Conservation (phyloP, 2,329 filamentous ascomycete genomes). For the Pseudogymnoascus destructans region DNA sequence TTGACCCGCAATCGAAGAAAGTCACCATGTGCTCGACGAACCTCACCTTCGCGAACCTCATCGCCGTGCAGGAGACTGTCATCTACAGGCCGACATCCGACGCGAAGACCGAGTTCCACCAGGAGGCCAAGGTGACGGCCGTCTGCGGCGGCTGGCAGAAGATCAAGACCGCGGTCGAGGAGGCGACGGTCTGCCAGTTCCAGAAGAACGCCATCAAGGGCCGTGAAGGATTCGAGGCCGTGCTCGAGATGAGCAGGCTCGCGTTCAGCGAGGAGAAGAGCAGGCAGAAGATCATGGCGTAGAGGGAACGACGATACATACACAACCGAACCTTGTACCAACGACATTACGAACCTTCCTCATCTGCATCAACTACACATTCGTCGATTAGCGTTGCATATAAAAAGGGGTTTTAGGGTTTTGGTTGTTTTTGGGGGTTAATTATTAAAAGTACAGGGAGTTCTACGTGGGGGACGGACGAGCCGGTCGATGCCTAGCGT, state of each 20-base stretch:
- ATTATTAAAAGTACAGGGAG: neutral
- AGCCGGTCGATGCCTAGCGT: neutral
- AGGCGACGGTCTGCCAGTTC: constrained; percentile 78
- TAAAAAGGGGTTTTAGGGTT: neutral
- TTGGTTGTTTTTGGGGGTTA: neutral
- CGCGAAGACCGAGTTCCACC: constrained; percentile 64
- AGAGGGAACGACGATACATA: neutral
- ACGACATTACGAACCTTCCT: constrained; percentile 4
- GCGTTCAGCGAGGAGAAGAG: constrained; percentile 85
- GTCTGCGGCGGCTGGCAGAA: constrained; percentile 94
- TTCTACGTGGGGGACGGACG: neutral
- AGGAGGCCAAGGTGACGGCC: constrained; percentile 86
- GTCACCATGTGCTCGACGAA: constrained; percentile 97
- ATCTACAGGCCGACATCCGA: constrained; percentile 54
- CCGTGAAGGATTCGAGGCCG: constrained; percentile 86
- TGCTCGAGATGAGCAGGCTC: constrained; percentile 82
- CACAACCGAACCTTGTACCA: neutral
- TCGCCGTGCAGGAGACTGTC: constrained; percentile 88
- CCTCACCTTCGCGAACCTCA: constrained; percentile 79
- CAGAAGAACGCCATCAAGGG: constrained; percentile 83
- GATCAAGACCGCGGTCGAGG: constrained; percentile 92
- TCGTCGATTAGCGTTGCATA: constrained; percentile 9
- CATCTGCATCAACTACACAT: neutral
- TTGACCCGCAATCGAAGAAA: constrained; percentile 68
- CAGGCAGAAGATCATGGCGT: constrained; percentile 29